phyloP scores from a whole-genome alignment of 257 asterid species.

The Fraxinus quadrangulata region DNA sequence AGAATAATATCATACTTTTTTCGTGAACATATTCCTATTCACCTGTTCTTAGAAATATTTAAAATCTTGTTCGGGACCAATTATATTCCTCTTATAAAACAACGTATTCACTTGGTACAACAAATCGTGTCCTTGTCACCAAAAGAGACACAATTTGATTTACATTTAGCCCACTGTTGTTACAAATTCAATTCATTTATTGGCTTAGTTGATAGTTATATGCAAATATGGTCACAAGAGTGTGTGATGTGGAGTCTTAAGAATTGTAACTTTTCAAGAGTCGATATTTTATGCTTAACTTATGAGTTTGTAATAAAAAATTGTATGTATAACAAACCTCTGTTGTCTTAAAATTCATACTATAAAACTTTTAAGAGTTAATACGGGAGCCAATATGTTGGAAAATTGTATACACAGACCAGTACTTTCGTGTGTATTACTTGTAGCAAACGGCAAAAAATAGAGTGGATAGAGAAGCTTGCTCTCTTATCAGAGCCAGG shows the following conservation, averaged over 20 bases:
- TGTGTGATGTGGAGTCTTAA: not conserved
- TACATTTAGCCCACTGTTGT: no score
- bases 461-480: not conserved
- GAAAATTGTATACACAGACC: no score
- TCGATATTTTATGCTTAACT: not conserved
- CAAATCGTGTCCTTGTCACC: not conserved
- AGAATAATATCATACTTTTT: not conserved
- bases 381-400: no score
- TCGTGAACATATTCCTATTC: not conserved
- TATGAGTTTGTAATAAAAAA: no score
- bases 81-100: not conserved
- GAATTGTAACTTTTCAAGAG: not conserved
- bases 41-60: not conserved
- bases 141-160: not conserved
- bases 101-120: not conserved
- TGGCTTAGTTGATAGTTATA: no score
- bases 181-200: no score
- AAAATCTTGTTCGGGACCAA: not conserved
- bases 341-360: no score
- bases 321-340: no score
- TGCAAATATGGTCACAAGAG: not conserved
- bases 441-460: not conserved
- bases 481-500: conserved; percentile 84
- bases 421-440: not conserved
- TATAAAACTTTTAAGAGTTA: no score